Evolutionary conservation across 176 grass and related monocot genomes (phyloP), one percentile per base, ranked within the genome.

Genomic region (Cymbopogon citratus): DNA sequence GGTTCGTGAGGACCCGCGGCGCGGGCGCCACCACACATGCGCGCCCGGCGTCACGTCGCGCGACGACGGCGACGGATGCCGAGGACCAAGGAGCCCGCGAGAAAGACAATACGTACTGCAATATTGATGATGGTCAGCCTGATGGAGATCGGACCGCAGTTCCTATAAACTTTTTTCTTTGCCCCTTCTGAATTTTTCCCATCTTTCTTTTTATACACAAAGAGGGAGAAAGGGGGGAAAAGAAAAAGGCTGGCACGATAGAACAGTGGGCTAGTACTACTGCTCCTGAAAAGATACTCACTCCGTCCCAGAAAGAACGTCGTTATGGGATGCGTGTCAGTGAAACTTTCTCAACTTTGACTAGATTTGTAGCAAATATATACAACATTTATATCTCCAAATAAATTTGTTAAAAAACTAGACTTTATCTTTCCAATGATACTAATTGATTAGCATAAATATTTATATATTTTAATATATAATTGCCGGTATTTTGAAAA

Each of bases 281-380:
- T 86, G 78, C 78, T 74, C 38, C 66, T 73, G 66, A 82, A 33
- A 86, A 40, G 83, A 86, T 73, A n/a, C 31, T n/a, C n/a, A n/a
- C n/a, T n/a, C n/a, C n/a, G n/a, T n/a, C n/a, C n/a, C n/a, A n/a
- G n/a, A n/a, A n/a, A n/a, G n/a, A n/a, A n/a, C n/a, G n/a, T n/a
- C n/a, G n/a, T n/a, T n/a, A n/a, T n/a, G n/a, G n/a, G n/a, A n/a
- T n/a, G n/a, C n/a, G n/a, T n/a, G n/a, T n/a, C n/a, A n/a, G n/a
- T n/a, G n/a, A n/a, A n/a, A n/a, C n/a, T n/a, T n/a, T n/a, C n/a
- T n/a, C n/a, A n/a, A n/a, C n/a, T n/a, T n/a, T n/a, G n/a, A n/a
- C n/a, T n/a, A n/a, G n/a, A n/a, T n/a, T n/a, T n/a, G n/a, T n/a
- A n/a, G n/a, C n/a, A n/a, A n/a, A n/a, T n/a, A n/a, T n/a, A n/a